Evolutionary conservation across 2,329 filamentous ascomycete species (phyloP).

Genomic region (Cytospora piceicola): DNA sequence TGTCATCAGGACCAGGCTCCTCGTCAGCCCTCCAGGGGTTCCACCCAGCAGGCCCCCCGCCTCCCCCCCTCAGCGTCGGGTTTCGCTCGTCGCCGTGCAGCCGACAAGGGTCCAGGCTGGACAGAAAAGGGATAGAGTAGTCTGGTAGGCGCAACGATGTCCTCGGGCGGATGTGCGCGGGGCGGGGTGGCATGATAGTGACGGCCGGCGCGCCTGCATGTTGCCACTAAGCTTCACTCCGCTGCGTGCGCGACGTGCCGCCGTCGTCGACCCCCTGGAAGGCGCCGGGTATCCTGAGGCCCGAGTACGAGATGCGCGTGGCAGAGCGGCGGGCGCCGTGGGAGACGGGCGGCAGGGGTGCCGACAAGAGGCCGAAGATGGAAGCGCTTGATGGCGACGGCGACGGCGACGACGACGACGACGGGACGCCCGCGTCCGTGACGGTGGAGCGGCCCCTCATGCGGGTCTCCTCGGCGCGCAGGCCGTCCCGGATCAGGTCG

Average conservation of each 20-base stretch:
- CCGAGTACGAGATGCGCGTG: slow-evolving; percentile 24
- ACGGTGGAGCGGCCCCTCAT: slow-evolving; percentile 25
- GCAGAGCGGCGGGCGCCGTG: slow-evolving; percentile 11
- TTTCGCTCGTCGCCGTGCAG: not conserved
- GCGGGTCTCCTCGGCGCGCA: slow-evolving; percentile 45
- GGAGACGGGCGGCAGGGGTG: slow-evolving; percentile 15
- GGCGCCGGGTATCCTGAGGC: slow-evolving; percentile 24
- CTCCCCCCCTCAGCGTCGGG: not conserved
- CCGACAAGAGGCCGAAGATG: slow-evolving; percentile 23
- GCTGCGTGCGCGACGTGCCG: slow-evolving; percentile 22
- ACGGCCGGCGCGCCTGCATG: not conserved
- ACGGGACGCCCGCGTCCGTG: not conserved
- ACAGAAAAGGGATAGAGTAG: slow-evolving; percentile 4
- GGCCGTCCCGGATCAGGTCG: slow-evolving; percentile 52
- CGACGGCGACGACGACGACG: slow-evolving; percentile 29
- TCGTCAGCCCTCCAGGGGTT: not conserved
- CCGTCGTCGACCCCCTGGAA: slow-evolving; percentile 21
- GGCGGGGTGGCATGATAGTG: slow-evolving; percentile 9
- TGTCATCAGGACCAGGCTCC: not conserved
- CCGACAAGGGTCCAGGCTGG: not conserved
- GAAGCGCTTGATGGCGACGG: slow-evolving; percentile 18
- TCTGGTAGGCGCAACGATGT: not conserved
- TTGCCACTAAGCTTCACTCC: slow-evolving; percentile 24
- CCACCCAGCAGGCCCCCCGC: not conserved
- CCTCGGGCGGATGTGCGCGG: slow-evolving; percentile 4